A percentile compares a stretch with the other conserved stretches of the same genome.
Conservation (phyloP, 176 grass and related monocot genomes). For the Aegilops longissima region DNA sequence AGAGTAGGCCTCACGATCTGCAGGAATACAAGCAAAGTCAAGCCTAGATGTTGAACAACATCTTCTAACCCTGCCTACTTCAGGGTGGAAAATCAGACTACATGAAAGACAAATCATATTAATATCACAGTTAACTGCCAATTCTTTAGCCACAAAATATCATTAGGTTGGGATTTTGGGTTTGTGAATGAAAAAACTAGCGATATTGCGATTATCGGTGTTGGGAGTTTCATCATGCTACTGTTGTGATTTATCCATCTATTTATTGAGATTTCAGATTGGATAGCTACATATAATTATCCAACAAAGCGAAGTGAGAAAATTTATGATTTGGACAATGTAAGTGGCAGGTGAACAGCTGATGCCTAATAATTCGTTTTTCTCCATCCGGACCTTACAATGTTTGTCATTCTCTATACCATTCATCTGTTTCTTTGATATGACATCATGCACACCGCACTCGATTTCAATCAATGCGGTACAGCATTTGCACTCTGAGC, state of each 20-base stretch:
- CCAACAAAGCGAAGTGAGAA: background rate
- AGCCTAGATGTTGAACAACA: background rate
- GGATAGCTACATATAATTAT: background rate
- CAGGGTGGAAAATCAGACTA: background rate
- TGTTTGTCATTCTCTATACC: no score
- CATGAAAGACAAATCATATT: constrained; percentile 5
- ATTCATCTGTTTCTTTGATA: background rate
- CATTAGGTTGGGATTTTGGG: background rate
- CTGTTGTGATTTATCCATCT: background rate
- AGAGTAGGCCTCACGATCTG: constrained; percentile 53
- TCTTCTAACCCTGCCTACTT: background rate
- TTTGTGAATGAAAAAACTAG: background rate
- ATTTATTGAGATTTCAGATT: background rate
- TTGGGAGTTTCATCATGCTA: background rate
- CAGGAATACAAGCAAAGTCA: constrained; percentile 11
- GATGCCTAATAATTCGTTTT: no score
- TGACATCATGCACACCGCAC: background rate
- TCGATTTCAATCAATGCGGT: background rate
- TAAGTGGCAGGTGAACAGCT: background rate
- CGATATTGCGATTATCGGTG: background rate
- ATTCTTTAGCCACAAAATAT: background rate
- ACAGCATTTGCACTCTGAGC: background rate
- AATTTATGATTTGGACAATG: background rate
- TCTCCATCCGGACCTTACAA: no score
- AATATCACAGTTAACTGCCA: background rate